These are phyloP conservation scores for Vigna trinervia DNA, from an alignment of 306 rosid species.

Conservation along the genomic window DNA sequence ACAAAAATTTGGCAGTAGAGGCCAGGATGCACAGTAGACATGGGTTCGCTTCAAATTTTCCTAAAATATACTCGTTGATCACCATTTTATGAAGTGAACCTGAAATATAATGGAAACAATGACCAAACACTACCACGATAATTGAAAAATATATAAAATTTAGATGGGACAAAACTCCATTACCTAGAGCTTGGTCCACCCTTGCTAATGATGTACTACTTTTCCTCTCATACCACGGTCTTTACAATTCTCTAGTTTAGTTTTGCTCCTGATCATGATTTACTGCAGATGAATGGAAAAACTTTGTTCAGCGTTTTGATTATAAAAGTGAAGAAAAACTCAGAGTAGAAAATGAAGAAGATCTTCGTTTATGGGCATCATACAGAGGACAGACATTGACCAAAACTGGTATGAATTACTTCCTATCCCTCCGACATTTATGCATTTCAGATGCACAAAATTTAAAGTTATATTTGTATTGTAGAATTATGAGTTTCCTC, in stretches of 20 bases:
- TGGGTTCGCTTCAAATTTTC: neutral
- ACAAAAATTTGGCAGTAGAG: neutral
- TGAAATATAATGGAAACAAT: slow-evolving; percentile 23
- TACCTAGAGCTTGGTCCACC: slow-evolving; percentile 5
- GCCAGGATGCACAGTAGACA: neutral
- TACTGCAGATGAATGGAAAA: slow-evolving; percentile 86
- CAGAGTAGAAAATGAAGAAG: slow-evolving; percentile 62
- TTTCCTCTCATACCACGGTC: slow-evolving; percentile 24
- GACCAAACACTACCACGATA: neutral
- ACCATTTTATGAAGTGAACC: neutral
- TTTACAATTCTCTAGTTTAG: slow-evolving; percentile 20
- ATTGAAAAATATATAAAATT: slow-evolving; percentile 14
- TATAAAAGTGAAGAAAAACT: slow-evolving; percentile 62
- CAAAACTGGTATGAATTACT: slow-evolving; percentile 74
- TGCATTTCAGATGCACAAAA: slow-evolving; percentile 23
- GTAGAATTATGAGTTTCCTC: slow-evolving; percentile 33
- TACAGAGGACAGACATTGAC: slow-evolving; percentile 98
- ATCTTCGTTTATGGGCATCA: slow-evolving; percentile 93
- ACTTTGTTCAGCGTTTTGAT: slow-evolving; percentile 79
- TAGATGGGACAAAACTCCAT: neutral
- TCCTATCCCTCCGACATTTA: slow-evolving; percentile 28
- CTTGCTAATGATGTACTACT: slow-evolving; percentile 23
- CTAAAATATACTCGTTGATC: slow-evolving; percentile 1
- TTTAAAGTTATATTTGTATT: slow-evolving; percentile 42
- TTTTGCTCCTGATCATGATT: slow-evolving; percentile 37